Base-by-base conservation (phyloP, 2,329 filamentous ascomycete species). In the Neodidymelliopsis sp. region DNA sequence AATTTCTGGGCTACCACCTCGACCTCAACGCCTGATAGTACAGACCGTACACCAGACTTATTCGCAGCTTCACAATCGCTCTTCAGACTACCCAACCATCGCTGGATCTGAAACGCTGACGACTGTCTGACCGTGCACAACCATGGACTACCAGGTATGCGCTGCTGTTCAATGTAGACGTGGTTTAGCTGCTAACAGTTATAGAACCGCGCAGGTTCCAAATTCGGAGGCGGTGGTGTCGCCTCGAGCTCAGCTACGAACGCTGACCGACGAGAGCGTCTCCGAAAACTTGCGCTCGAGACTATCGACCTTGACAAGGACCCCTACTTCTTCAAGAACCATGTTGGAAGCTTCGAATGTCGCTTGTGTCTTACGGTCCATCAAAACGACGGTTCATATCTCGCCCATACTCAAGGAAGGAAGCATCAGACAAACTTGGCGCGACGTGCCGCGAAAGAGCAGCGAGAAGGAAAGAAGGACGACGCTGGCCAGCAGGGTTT, bases 241-340 rank as follows among this genome's bases (percentile, higher is more conserved):
- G 94, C 94, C 73, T 97, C 92, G 5, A 86, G 91, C 69, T 92
- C 88, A 66, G 90, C 91, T 50, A 96, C 91, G 56, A 97, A 97
- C 75, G 93, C 94, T 59, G 94, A 97, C 83, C 91, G 94, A 51
- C 90, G 94, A 72, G 94, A 99, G 76, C 92, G 94, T 57, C 88
- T 99, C 28, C 91, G 93, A 75, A 97, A 97, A 79, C 91, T 99
- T 70, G 94, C 94, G 49, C 90, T 99, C 69, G 94, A 99, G 78
- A 95, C 91, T 46, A 99, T 99, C 81, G 93, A 97, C 79, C 89
- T 97, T 56, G 94, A 97, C 78, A 97, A 97, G 78, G 94, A 99
- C 78, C 94, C 94, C 0, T 99, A 97, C 84, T 97, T 97, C 81
- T 99, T 99, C 87, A 96, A 96, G 75, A 99, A 99, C 81, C 93